Evolutionary conservation across 2,329 filamentous ascomycete species (phyloP).

Genomic region (Lasiodiplodia citricola): DNA sequence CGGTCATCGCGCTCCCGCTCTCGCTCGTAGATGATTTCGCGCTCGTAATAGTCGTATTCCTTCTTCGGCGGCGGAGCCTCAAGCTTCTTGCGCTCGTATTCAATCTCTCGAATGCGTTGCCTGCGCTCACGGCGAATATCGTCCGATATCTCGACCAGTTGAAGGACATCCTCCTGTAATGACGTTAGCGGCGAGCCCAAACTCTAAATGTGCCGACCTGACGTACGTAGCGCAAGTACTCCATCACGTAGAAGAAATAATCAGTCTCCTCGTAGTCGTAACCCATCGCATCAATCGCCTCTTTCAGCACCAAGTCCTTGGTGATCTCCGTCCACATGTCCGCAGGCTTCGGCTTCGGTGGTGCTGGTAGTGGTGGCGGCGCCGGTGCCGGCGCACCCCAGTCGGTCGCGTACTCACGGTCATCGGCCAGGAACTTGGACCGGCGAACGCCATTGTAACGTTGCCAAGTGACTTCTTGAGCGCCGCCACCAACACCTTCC

Average conservation of each 20-base stretch:
- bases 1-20: conserved; percentile 55
- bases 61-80: conserved; percentile 30
- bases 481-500: conserved; percentile 77
- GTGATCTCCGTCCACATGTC: conserved; percentile 96
- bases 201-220: too few species aligned
- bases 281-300: conserved; percentile 82
- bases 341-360: conserved; percentile 44
- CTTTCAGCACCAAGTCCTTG: conserved; percentile 84
- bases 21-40: conserved; percentile 64
- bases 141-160: conserved; percentile 81
- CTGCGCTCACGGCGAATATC: conserved; percentile 73
- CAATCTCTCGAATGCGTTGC: conserved; percentile 64
- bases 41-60: conserved; percentile 69
- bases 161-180: conserved; percentile 80
- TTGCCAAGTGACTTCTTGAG: conserved; percentile 78
- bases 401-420: conserved; percentile 55
- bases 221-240: conserved; percentile 87
- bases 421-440: conserved; percentile 75
- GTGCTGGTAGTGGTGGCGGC: conserved; percentile 17
- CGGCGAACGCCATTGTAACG: conserved; percentile 78
- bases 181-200: conserved; percentile 40
- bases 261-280: conserved; percentile 93
- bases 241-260: conserved; percentile 88
- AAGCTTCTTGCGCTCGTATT: conserved; percentile 57
- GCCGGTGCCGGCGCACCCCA: conserved; percentile 42